Evolutionary conservation across 2,329 filamentous ascomycete genomes (phyloP).

Genomic region (Penicillium aurantiogriseum): DNA sequence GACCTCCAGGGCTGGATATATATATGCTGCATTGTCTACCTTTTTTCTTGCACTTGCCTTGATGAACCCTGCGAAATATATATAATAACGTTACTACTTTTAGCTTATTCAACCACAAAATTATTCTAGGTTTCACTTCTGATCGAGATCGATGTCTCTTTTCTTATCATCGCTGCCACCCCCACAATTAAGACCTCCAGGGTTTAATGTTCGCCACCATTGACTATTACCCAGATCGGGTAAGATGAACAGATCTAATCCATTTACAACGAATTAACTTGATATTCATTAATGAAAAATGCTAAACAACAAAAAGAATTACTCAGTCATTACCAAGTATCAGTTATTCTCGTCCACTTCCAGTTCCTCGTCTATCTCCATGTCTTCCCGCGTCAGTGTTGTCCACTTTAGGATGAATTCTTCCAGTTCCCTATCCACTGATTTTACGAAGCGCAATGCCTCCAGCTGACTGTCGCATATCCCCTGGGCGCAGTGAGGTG

Average conservation of each 20-base stretch:
- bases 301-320: neutral
- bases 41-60: too few relatives aligned
- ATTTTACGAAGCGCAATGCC: too few relatives aligned
- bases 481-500: too few relatives aligned
- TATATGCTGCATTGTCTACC: neutral
- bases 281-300: neutral
- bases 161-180: neutral
- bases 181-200: neutral
- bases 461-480: too few relatives aligned
- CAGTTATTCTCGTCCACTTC: too few relatives aligned
- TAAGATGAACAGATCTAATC: neutral
- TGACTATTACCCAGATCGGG: neutral
- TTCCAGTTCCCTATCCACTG: too few relatives aligned
- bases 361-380: too few relatives aligned
- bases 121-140: neutral
- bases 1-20: neutral
- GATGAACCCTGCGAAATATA: neutral
- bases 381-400: too few relatives aligned
- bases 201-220: neutral
- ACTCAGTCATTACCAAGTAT: too few relatives aligned
- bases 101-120: neutral
- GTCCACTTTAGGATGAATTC: too few relatives aligned
- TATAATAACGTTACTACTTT: neutral
- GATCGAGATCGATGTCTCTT: neutral
- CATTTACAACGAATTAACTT: neutral